Conservation (phyloP, 352 stramenopile species). For the Halophytophthora batemanensis region DNA sequence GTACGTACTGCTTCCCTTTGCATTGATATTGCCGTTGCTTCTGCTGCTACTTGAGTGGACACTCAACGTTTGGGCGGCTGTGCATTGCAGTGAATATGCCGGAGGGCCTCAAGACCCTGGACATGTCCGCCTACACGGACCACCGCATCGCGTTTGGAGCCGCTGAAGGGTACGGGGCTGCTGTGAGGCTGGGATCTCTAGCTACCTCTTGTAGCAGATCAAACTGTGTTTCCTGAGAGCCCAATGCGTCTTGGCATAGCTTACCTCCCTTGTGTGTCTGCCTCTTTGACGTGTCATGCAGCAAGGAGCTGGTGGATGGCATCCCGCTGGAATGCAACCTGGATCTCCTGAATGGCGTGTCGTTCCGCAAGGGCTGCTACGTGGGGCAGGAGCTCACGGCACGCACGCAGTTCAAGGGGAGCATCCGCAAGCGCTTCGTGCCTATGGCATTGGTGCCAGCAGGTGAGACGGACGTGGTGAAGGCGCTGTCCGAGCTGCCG, state of each 20-base stretch:
- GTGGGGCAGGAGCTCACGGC: constrained; percentile 94
- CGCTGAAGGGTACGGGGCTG: constrained; percentile 57
- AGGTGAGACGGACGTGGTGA: constrained; percentile 44
- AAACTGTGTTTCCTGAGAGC: constrained; percentile 7
- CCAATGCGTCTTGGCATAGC: too few relatives aligned
- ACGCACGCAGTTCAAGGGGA: constrained; percentile 91
- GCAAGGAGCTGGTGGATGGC: constrained; percentile 67
- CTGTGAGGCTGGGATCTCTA: constrained; percentile 6
- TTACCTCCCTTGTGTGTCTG: too few relatives aligned
- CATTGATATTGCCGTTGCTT: neutral
- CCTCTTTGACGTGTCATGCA: constrained; percentile 11
- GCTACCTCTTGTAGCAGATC: neutral
- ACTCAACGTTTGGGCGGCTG: neutral
- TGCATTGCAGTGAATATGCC: constrained; percentile 44
- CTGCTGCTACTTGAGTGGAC: neutral
- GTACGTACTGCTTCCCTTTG: constrained; percentile 17
- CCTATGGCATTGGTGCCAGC: constrained; percentile 68
- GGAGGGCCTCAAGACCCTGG: constrained; percentile 38
- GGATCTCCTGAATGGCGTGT: constrained; percentile 88
- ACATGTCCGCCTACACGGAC: constrained; percentile 51
- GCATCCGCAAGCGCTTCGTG: constrained; percentile 79
- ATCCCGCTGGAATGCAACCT: constrained; percentile 94
- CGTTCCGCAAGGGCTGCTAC: constrained; percentile 95
- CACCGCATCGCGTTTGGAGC: constrained; percentile 65
- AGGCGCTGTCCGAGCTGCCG: constrained; percentile 40